Conservation (phyloP, 352 stramenopile genomes). For the Pythium oligandrum region DNA sequence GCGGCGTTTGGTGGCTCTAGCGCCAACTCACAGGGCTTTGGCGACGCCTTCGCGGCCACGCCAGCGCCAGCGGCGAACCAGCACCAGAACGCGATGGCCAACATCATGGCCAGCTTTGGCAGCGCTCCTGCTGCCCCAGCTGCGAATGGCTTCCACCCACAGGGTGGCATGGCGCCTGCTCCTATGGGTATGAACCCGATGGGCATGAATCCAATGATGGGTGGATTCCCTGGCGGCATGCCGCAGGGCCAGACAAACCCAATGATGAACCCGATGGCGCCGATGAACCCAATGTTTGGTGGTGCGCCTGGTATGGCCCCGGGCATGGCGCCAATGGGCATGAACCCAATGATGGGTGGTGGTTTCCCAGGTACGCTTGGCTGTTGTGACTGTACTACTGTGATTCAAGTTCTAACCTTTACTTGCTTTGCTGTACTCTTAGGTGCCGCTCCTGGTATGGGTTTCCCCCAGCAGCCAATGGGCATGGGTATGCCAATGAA, state of each 20-base stretch:
- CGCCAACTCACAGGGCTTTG: slow-evolving; percentile 25
- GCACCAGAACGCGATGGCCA: slow-evolving; percentile 75
- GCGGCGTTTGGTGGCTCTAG: slow-evolving; percentile 60
- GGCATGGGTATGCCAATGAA: slow-evolving; percentile 47
- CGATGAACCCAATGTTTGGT: neutral
- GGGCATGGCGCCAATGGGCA: slow-evolving; percentile 30
- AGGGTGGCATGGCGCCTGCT: slow-evolving; percentile 31
- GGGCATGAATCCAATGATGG: slow-evolving; percentile 25
- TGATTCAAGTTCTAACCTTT: slow-evolving; percentile 9
- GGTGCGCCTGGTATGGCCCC: slow-evolving; percentile 9
- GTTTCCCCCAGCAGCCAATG: slow-evolving; percentile 32
- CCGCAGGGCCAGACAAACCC: neutral
- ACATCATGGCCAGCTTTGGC: slow-evolving; percentile 86
- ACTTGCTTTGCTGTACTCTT: no score
- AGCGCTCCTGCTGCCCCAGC: slow-evolving; percentile 17
- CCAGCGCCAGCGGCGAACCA: slow-evolving; percentile 33
- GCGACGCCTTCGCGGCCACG: slow-evolving; percentile 41
- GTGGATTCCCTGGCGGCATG: no score
- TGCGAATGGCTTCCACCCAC: slow-evolving; percentile 31
- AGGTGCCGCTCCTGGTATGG: slow-evolving; percentile 29
- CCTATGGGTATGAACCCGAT: slow-evolving; percentile 42
- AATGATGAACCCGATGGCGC: slow-evolving; percentile 35
- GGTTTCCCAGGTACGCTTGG: slow-evolving; percentile 43
- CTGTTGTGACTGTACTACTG: neutral
- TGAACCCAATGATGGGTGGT: slow-evolving; percentile 36